A percentile compares a stretch with the other conserved stretches of the same genome.
phyloP scores from a whole-genome alignment of 352 stramenopile genomes.

The Phytophthora hybrid region DNA sequence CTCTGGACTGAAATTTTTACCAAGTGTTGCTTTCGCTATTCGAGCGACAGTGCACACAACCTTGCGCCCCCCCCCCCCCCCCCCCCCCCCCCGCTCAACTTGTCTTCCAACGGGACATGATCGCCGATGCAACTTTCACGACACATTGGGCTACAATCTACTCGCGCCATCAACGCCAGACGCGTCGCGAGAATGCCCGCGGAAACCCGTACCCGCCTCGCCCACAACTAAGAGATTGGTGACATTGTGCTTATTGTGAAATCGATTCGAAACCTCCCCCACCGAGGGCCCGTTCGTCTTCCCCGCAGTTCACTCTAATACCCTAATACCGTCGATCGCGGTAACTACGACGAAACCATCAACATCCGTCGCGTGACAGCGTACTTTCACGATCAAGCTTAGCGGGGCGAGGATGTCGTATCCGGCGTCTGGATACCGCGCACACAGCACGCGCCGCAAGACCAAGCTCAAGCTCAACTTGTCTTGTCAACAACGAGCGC shows the following conservation, averaged over 20 bases:
- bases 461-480: no score
- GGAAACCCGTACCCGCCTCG: neutral
- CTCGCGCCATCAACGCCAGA: neutral
- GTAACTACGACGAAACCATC: neutral
- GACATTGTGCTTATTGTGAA: neutral
- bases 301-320: neutral
- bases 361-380: neutral
- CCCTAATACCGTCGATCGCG: neutral
- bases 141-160: neutral
- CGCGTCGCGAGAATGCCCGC: neutral
- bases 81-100: neutral
- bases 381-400: neutral
- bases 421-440: no score
- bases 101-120: neutral
- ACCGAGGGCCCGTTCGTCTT: neutral
- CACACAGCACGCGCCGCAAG: no score
- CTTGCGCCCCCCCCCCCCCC: no score
- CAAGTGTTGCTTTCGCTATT: neutral
- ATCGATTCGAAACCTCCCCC: neutral
- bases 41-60: neutral
- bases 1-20: neutral
- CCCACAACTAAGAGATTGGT: neutral
- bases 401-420: no score
- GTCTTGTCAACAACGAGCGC: no score
- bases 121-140: neutral